These are phyloP conservation scores for Cucumis sativus DNA, from an alignment of 306 rosid species.

Conservation along the genomic window DNA sequence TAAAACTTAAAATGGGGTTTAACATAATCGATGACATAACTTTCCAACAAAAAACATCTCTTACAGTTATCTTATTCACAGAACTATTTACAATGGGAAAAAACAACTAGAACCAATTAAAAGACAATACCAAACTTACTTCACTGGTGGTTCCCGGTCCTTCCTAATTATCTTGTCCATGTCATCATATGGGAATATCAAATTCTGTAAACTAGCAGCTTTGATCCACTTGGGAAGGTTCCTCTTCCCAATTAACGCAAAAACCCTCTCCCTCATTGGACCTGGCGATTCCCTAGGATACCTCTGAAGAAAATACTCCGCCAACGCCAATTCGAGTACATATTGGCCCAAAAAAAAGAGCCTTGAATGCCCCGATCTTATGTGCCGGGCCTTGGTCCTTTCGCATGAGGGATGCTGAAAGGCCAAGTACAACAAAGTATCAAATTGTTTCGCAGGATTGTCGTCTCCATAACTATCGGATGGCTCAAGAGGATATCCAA, in stretches of 20 bases:
- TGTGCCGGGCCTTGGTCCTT: slow-evolving; percentile 63
- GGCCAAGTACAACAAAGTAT: slow-evolving; percentile 75
- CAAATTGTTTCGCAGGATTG: slow-evolving; percentile 82
- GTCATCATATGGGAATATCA: slow-evolving; percentile 73
- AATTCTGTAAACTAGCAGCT: slow-evolving; percentile 91
- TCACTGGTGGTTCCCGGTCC: slow-evolving; percentile 79
- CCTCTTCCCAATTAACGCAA: slow-evolving; percentile 70
- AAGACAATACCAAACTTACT: slow-evolving; percentile 40
- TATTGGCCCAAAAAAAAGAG: slow-evolving; percentile 72
- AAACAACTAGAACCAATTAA: neutral
- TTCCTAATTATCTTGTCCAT: slow-evolving; percentile 63
- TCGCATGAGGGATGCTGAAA: slow-evolving; percentile 91
- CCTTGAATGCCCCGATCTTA: slow-evolving; percentile 76
- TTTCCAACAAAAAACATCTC: neutral
- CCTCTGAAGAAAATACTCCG: slow-evolving; percentile 77
- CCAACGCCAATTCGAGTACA: slow-evolving; percentile 66
- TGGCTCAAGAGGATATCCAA: slow-evolving; percentile 81
- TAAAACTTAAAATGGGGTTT: neutral
- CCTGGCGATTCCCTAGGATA: slow-evolving; percentile 96
- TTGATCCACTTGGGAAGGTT: slow-evolving; percentile 69
- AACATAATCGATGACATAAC: neutral
- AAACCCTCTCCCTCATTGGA: slow-evolving; percentile 97
- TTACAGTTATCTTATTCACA: neutral
- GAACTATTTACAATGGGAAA: neutral
- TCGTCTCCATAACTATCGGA: slow-evolving; percentile 60